Base-by-base conservation (phyloP, 805 yeast genomes). In the Kazachstania martiniae region DNA sequence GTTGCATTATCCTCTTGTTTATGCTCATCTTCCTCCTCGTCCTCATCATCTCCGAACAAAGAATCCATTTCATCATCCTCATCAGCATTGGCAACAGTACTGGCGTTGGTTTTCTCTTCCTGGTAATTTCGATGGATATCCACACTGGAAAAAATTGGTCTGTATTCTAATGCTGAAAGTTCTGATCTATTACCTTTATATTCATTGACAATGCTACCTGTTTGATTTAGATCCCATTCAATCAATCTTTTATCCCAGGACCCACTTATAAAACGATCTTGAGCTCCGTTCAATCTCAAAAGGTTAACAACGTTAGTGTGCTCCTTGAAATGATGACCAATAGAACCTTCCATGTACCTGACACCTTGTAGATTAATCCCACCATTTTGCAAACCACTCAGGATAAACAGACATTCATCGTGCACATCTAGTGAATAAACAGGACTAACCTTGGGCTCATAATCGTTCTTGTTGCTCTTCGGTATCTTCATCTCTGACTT, bases 401-500 rank as follows among this genome's bases (percentile, higher is more conserved):
- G 53, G 28, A 91, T 62, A 91, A 95, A 91, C 26, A 75, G 62
- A 4, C 91, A 83, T 44, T 82, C 83, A 15, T 74, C 65, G 44
- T 91, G 94, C 1, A 73, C 93, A 10, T 82, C 95, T 42, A 91
- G 52, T 0, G 96, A 72, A 52, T 84, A 82, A 0, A 87, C 96
- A 0, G 97, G 95, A 13, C 89, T 82, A 8, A 77, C 58, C 31
- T 65, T 61, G 4, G 87, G 86, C 37, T 58, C 62, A 38, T 65
- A 65, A 15, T 62, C 68, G 13, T 51, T 56, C 25, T 47, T 53
- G 12, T 44, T 41, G 10, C 55, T 55, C 40, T 33, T 33, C 21
- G 21, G 28, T 45, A 49, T 29, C 33, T 42, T 56, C 43, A 56
- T 49, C 37, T 64, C 49, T 38, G 63, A 62, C 51, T 40, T 63